Evolutionary conservation across 116 monocot species (phyloP), one percentile per base, ranked within the genome.

Genomic region (Dioscorea cayenensis): DNA sequence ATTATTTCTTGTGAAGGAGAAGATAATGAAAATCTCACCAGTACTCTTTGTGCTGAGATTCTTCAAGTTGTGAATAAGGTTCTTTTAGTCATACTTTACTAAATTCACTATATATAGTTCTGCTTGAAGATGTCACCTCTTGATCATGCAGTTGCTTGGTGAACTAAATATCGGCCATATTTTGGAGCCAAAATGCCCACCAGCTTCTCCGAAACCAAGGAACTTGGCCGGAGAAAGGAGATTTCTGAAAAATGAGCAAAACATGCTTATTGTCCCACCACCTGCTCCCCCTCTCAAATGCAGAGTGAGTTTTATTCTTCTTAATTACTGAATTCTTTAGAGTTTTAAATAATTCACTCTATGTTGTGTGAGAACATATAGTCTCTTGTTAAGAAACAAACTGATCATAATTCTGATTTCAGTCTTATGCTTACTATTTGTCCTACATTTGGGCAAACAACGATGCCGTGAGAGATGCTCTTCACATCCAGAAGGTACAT

Each of bases 101-200:
- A 43, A 7, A 43, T 10, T 0, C 43, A 43, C 43, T 43, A 19
- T 55, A 16, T 3, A 55, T 55, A 55, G n/a, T 55, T 18, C 4
- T 14, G 17, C 43, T 43, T 55, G 55, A 55, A n/a, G 14, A 0
- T 18, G 5, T 55, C 14, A 55, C 16, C 17, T 55, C 4, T 55
- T n/a, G n/a, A 16, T 32, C 32, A 32, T 32, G 32, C 32, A 32
- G 32, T 32, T 32, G 1, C 55, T 5, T 55, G 55, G n/a, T 18
- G 55, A 55, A 55, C 2, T 85, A 1, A 64, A 78, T 17, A 2
- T 3, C 4, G 0, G 0, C 28, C 35, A 89, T 65, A 80, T 89
- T 69, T 83, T 89, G 82, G 83, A 85, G 66, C 83, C 85, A 14
- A 19, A 22, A 12, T 89, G 89, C 55, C 27, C 22, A 22, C 22